Percentiles rank a stretch among this genome's conserved stretches.
phyloP scores from a whole-genome alignment of 345 rosid species.

The Reutealis trisperma region DNA sequence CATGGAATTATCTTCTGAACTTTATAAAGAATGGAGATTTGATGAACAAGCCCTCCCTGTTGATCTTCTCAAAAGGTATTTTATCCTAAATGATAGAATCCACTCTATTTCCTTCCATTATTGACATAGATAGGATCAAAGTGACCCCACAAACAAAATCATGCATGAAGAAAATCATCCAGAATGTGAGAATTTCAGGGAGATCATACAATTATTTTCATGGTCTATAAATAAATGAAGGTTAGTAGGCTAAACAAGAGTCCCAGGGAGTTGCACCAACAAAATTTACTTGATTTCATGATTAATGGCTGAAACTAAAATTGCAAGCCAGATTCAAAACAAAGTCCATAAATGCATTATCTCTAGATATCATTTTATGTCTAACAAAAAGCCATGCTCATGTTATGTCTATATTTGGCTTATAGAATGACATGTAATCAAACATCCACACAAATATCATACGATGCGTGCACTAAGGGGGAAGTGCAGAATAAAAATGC shows the following conservation, averaged over 20 bases:
- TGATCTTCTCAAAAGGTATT: slow-evolving; percentile 59
- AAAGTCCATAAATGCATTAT: neutral
- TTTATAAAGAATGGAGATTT: slow-evolving; percentile 68
- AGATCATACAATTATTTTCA: neutral
- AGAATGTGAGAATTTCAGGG: neutral
- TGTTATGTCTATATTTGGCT: neutral
- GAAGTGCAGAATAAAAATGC: neutral
- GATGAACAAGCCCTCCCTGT: slow-evolving; percentile 60
- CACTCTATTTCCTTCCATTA: too few species aligned
- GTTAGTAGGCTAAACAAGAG: slow-evolving; percentile 1
- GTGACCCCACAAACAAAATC: neutral
- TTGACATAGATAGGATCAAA: neutral
- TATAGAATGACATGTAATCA: neutral
- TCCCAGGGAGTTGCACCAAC: neutral
- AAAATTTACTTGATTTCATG: neutral
- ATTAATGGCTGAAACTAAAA: too few species aligned
- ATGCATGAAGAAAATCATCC: neutral
- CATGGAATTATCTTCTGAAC: slow-evolving; percentile 54
- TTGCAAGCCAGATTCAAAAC: neutral
- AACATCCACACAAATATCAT: neutral
- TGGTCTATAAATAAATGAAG: neutral
- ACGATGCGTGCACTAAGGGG: neutral
- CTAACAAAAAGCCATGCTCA: neutral
- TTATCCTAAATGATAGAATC: neutral
- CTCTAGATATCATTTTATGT: neutral